phyloP scores from a whole-genome alignment of 1,284 basidiomycete genomes.

The Cryptococcus sp. region DNA sequence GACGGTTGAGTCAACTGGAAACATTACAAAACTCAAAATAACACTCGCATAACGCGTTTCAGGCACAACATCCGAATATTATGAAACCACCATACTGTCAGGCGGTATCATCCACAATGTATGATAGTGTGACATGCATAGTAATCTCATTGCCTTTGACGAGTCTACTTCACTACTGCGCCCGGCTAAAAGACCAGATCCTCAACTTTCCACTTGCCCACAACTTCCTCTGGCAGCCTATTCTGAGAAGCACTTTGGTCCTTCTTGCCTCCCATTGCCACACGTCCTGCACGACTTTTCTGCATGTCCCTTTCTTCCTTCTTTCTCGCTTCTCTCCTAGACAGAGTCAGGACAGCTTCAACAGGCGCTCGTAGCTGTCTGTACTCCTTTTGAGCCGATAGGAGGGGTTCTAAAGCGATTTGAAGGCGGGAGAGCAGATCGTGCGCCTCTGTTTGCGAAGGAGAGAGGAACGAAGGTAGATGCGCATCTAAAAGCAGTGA shows the following conservation, averaged over 20 bases:
- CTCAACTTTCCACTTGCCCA: constrained; percentile 50
- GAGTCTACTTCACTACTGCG: too few species aligned
- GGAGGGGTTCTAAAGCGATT: constrained; percentile 35
- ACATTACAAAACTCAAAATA: constrained; percentile 2
- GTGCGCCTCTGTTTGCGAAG: constrained; percentile 24
- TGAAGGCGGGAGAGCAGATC: constrained; percentile 34
- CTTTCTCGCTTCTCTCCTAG: constrained; percentile 35
- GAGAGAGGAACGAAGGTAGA: constrained; percentile 43
- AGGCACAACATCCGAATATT: too few species aligned
- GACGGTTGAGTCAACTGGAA: constrained; percentile 9
- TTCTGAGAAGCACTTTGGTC: not conserved
- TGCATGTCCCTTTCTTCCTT: constrained; percentile 25
- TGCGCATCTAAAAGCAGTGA: constrained; percentile 50
- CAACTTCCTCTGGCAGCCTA: constrained; percentile 36
- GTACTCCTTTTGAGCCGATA: constrained; percentile 44
- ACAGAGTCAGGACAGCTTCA: constrained; percentile 45
- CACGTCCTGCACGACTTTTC: constrained; percentile 5
- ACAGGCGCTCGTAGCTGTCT: constrained; percentile 44
- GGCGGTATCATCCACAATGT: too few species aligned
- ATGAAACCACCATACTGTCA: too few species aligned
- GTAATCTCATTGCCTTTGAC: too few species aligned
- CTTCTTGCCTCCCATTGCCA: constrained; percentile 6
- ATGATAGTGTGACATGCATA: too few species aligned
- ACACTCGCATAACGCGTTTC: too few species aligned
- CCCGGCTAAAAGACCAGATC: constrained; percentile 41